Base-by-base conservation (phyloP, 148 eudicot species). In the Nepenthes gracilis region DNA sequence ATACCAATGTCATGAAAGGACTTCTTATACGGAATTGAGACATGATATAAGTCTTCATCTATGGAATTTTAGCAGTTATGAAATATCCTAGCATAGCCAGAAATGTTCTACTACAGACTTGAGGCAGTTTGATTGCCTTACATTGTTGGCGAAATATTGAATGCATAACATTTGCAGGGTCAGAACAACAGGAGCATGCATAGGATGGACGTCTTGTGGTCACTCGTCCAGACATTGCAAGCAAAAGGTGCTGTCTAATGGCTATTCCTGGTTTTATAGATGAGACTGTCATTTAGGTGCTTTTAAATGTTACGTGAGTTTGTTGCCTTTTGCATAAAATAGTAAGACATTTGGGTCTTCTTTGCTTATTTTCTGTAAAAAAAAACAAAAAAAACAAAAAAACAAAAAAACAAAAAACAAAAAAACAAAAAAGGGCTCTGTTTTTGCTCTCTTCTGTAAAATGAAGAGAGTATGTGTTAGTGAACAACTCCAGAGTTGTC, bases 121-220 rank as follows among this genome's bases (percentile, higher is more conserved):
- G 45, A 40, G 45, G 45, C 45, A 40, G 45, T 49, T 6, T 49
- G 6, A 2, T 49, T 6, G 15, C 11, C 53, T 49, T n/a, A 49
- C 11, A 12, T 12, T 10, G 11, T 3, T 6, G 13, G 53, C 15
- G 53, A 49, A 40, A 40, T 40, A 5, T 49, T 10, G 53, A 11
- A 12, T n/a, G 8, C 5, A 2, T 5, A 55, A 55, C 11, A 2
- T 36, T 56, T 70, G 68, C 80, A 83, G 92, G 86, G 77, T n/a
- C 80, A 83, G 68, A 81, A 70, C 72, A 83, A 83, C 67, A 77
- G 86, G 70, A 81, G 68, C 78, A 63, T 91, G 77, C 97, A 87
- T 62, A 80, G 97, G 70, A 81, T 91, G 93, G 97, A 91, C 73
- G 77, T 87, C 53, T 65, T 91, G 55, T 87, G 90, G 96, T 80